Conservation (phyloP, 202 grass and related monocot genomes). For the Dendrocalamus latiflorus region DNA sequence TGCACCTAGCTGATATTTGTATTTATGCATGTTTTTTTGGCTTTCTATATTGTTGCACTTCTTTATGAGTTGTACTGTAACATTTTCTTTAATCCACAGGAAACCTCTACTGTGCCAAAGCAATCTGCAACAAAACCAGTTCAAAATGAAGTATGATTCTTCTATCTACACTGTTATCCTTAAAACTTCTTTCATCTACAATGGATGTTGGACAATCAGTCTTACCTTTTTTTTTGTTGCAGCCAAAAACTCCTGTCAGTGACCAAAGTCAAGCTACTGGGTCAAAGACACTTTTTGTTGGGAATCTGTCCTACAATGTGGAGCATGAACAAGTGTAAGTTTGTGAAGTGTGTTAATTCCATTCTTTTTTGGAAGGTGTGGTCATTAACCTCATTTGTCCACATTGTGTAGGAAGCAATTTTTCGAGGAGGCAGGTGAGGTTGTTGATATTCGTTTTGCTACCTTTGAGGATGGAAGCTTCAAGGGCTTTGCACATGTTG, state of each 20-base stretch:
- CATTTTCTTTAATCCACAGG: constrained; percentile 12
- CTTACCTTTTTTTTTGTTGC: constrained; percentile 18
- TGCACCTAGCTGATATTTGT: neutral
- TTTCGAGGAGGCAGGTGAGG: constrained; percentile 63
- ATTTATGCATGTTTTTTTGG: neutral
- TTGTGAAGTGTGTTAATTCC: neutral
- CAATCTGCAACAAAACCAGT: constrained; percentile 15
- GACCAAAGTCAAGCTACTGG: constrained; percentile 47
- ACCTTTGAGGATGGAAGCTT: constrained; percentile 52
- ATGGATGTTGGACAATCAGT: neutral
- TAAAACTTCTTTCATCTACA: neutral
- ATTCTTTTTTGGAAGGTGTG: neutral
- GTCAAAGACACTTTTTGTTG: constrained; percentile 77
- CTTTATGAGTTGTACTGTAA: neutral
- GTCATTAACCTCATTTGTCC: neutral
- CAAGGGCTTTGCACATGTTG: constrained; percentile 75
- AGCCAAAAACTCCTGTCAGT: constrained; percentile 65
- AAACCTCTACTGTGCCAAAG: constrained; percentile 11
- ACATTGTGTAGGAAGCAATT: constrained; percentile 57
- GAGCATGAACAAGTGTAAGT: constrained; percentile 55
- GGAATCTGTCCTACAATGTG: constrained; percentile 59
- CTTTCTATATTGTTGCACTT: neutral
- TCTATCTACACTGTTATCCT: neutral
- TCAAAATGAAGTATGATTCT: constrained; percentile 43
- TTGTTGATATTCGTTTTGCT: constrained; percentile 64